These are phyloP conservation scores for apple (Malus domestica) DNA, from an alignment of 306 rosid species.

Conservation along the genomic window DNA sequence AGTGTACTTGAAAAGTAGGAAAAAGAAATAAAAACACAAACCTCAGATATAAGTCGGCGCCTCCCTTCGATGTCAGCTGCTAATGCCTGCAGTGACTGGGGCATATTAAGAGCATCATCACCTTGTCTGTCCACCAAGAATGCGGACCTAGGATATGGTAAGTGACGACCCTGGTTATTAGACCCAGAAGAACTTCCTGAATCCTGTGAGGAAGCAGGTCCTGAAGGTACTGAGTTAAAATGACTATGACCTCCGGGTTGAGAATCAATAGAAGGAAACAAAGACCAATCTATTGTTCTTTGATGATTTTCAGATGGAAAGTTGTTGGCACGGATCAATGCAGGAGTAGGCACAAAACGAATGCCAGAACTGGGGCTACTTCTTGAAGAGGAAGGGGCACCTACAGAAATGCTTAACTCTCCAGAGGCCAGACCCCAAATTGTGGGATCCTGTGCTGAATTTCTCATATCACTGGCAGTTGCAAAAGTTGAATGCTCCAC, in stretches of 20 bases:
- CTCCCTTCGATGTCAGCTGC: conserved; percentile 76
- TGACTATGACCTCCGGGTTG: conserved; percentile 47
- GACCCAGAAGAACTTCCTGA: conserved; percentile 25
- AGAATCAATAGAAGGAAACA: conserved; percentile 52
- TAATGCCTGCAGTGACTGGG: conserved; percentile 53
- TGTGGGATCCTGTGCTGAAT: conserved; percentile 41
- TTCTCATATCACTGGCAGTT: conserved; percentile 33
- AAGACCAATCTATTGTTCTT: conserved; percentile 64
- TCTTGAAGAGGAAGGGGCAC: conserved; percentile 49
- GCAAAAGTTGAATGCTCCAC: conserved; percentile 35
- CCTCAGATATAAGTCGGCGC: conserved; percentile 77
- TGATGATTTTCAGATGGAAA: conserved; percentile 47
- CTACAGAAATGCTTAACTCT: conserved; percentile 42
- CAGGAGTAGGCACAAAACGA: conserved; percentile 37
- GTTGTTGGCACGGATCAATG: conserved; percentile 45
- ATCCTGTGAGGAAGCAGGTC: conserved; percentile 44
- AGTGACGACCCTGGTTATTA: conserved; percentile 39
- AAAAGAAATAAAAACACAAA: conserved; percentile 24
- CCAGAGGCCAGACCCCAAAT: conserved; percentile 45
- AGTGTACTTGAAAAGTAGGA: neutral
- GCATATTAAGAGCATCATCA: conserved; percentile 40
- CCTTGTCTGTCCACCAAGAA: conserved; percentile 55
- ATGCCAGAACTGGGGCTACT: conserved; percentile 47
- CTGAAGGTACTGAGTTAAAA: conserved; percentile 43
- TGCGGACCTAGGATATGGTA: conserved; percentile 46